Base-by-base conservation (phyloP, 495 filamentous ascomycete species). In the Symbiotaphrina buchneri region DNA sequence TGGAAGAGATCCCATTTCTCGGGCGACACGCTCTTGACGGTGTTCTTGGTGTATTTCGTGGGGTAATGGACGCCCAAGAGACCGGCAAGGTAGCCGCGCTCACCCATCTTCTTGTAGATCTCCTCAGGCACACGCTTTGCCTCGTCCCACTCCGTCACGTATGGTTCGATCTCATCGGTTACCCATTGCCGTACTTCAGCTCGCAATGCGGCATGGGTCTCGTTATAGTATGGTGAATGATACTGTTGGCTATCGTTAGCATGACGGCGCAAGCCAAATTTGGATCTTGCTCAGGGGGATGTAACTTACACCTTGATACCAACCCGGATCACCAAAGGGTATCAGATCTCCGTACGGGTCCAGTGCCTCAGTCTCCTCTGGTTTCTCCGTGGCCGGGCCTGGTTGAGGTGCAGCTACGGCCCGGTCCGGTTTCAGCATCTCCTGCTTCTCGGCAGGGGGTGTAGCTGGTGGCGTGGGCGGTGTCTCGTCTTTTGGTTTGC, bases 1-100 rank as follows among this genome's bases (percentile, higher is more conserved):
- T 97, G 87, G 67, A 94, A 97, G 14, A 90, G 63, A 54, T 97
- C 87, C 87, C 87, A 97, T 47, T 85, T 70, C 50, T 95, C 83
- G 8, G 72, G 59, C 2, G 75, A 49, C 11, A 97, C 87, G 24
- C 68, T 70, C 51, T 75, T 64, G 29, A 92, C 66, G 0, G 61
- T 52, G 46, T 76, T 58, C 7, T 69, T 54, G 10, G 72, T 74
- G 45, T 74, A 69, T 32, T 92, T 51, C 34, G 61, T 61, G 4
- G 78, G 82, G 49, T 81, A 95, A 28, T 74, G 59, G 29, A 75
- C 59, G 42, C 87, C 87, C 25, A 97, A 55, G 18, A 93, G 58
- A 39, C 87, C 87, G 16, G 83, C 80, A 15, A 97, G 62, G 47
- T 94, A 97, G 24, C 87, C 87, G 20, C 77, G 64, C 39, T 79